These are phyloP conservation scores for Venturia asperata DNA, from an alignment of 2,329 filamentous ascomycete species.

Conservation along the genomic window DNA sequence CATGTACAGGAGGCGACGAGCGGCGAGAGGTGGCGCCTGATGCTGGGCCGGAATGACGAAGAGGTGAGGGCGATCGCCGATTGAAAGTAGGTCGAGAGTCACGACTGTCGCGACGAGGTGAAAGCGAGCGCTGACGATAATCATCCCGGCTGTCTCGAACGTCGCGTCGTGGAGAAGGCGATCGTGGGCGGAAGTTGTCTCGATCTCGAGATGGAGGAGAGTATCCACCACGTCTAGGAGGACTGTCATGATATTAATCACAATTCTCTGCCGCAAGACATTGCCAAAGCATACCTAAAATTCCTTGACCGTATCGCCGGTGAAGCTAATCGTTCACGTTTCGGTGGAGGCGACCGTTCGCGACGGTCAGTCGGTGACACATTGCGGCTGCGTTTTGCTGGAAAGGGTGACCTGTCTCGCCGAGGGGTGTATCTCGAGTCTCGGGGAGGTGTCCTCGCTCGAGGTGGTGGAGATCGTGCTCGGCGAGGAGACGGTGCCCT, in stretches of 20 bases:
- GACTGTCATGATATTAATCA: not conserved
- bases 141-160: conserved; percentile 43
- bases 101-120: conserved; percentile 33
- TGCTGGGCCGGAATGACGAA: conserved; percentile 44
- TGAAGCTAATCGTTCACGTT: conserved; percentile 36
- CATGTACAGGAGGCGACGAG: conserved; percentile 54
- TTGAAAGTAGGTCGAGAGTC: conserved; percentile 20
- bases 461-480: conserved; percentile 10
- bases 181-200: conserved; percentile 46
- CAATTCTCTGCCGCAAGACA: not conserved
- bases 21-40: conserved; percentile 53
- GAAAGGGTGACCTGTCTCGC: conserved; percentile 38
- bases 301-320: conserved; percentile 36
- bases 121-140: conserved; percentile 48
- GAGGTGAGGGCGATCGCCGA: conserved; percentile 16
- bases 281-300: conserved; percentile 27
- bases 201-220: conserved; percentile 37
- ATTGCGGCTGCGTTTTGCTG: conserved; percentile 39
- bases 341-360: conserved; percentile 35
- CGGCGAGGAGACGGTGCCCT: conserved; percentile 22
- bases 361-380: conserved; percentile 42
- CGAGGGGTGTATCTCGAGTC: conserved; percentile 18
- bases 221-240: conserved; percentile 32
- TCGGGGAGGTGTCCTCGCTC: conserved; percentile 24
- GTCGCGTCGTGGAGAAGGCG: conserved; percentile 47